Evolutionary conservation across 2,329 filamentous ascomycete species (phyloP).

Genomic region (Pleomassaria siparia): DNA sequence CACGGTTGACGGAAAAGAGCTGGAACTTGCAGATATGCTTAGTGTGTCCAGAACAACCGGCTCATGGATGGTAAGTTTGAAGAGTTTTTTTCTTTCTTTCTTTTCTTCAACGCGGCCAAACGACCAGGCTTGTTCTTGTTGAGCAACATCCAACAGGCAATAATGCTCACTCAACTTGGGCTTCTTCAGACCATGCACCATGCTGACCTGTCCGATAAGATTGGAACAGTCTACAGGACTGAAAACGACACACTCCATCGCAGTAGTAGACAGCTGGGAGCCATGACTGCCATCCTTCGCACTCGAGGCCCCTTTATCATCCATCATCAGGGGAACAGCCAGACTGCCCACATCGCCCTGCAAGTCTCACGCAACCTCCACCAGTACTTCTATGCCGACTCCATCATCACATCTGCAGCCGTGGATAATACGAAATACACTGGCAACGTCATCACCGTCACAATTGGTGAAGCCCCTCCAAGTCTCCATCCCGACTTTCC

Average conservation of each 20-base stretch:
- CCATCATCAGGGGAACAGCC: conserved; percentile 29
- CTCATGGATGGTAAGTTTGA: conserved; percentile 14
- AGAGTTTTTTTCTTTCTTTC: neutral
- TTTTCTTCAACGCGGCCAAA: too few species aligned
- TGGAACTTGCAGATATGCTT: conserved; percentile 10
- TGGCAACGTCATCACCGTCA: conserved; percentile 52
- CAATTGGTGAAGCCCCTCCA: conserved; percentile 26
- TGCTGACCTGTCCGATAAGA: conserved; percentile 6
- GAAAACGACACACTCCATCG: conserved; percentile 30
- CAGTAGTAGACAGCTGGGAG: conserved; percentile 53
- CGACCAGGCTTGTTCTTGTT: too few species aligned
- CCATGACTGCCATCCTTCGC: conserved; percentile 57
- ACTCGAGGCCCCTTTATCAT: conserved; percentile 51
- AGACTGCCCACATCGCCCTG: conserved; percentile 46
- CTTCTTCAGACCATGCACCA: neutral
- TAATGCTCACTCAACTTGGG: too few species aligned
- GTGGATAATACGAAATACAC: conserved; percentile 3
- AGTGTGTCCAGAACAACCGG: conserved; percentile 2
- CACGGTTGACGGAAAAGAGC: conserved; percentile 24
- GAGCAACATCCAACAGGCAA: too few species aligned
- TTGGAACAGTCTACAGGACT: conserved; percentile 2
- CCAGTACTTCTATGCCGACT: conserved; percentile 60
- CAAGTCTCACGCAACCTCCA: conserved; percentile 60
- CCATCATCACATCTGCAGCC: conserved; percentile 37
- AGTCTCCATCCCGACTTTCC: conserved; percentile 28